A percentile compares a stretch with the other conserved stretches of the same genome.
Conservation (phyloP, 306 rosid species). For the Purshia tridentata region DNA sequence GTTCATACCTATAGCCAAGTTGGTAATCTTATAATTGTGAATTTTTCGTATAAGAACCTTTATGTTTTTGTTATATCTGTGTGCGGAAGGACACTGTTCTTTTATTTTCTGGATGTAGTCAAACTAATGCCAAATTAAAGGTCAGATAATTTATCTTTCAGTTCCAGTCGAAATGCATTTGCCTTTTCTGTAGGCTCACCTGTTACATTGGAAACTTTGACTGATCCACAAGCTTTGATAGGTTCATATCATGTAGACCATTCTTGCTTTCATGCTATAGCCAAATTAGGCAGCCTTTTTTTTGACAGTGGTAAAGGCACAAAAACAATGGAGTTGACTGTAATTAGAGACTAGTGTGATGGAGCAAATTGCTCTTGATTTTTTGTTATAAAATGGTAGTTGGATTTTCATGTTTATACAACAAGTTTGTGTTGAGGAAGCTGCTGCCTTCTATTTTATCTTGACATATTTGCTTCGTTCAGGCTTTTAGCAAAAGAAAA, state of each 20-base stretch:
- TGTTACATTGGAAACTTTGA: neutral
- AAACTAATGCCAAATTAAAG: neutral
- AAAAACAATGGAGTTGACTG: neutral
- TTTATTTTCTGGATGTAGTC: slow-evolving; percentile 1
- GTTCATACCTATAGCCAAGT: neutral
- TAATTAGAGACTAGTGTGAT: neutral
- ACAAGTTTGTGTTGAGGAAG: neutral
- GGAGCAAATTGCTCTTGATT: neutral
- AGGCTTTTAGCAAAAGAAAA: slow-evolving; percentile 34
- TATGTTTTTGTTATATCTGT: neutral
- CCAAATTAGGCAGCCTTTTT: slow-evolving; percentile 9
- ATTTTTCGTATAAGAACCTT: neutral
- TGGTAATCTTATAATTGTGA: neutral
- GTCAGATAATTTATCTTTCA: neutral
- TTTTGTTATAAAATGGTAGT: neutral
- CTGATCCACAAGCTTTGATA: neutral
- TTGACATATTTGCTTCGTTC: slow-evolving; percentile 11
- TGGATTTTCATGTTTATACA: neutral
- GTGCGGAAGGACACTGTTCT: neutral
- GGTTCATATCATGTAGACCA: neutral
- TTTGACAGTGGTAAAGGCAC: neutral
- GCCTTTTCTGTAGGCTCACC: neutral
- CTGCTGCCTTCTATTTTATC: neutral
- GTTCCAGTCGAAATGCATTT: neutral
- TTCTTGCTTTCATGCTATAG: neutral